phyloP scores from a whole-genome alignment of 2,329 filamentous ascomycete species.

The Ophiocordyceps sinensis region DNA sequence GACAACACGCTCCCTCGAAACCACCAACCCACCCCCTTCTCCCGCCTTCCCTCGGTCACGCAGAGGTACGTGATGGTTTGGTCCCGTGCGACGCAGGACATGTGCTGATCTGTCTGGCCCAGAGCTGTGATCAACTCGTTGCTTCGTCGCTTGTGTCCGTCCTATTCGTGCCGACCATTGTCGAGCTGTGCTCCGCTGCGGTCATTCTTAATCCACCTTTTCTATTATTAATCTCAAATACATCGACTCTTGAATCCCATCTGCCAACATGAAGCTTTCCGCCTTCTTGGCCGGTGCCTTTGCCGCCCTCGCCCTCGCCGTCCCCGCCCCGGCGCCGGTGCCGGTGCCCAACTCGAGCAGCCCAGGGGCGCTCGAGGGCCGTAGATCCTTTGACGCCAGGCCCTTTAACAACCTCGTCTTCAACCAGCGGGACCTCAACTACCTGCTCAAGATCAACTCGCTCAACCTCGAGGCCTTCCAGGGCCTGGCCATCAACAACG shows the following conservation, averaged over 20 bases:
- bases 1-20: neutral
- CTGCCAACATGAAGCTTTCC: slow-evolving; percentile 29
- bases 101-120: neutral
- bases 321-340: slow-evolving; percentile 24
- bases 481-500: slow-evolving; percentile 23
- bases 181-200: too few species aligned
- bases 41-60: neutral
- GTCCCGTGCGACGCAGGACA: neutral
- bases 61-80: neutral
- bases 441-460: slow-evolving; percentile 31
- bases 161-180: too few species aligned
- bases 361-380: slow-evolving; percentile 20
- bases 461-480: slow-evolving; percentile 29
- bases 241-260: neutral
- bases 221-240: neutral
- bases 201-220: too few species aligned
- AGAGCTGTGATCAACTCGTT: slow-evolving; percentile 1
- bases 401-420: slow-evolving; percentile 26
- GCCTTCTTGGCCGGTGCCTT: slow-evolving; percentile 29
- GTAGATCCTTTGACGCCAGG: slow-evolving; percentile 22
- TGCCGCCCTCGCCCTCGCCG: slow-evolving; percentile 28
- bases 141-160: neutral
- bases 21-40: too few species aligned
- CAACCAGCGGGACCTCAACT: slow-evolving; percentile 25
- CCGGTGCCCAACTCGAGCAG: slow-evolving; percentile 6